Evolutionary conservation across 192 early-diverging fungal genomes (phyloP), one percentile per base, ranked within the genome.

Genomic region (Irineochytrium annulatum): DNA sequence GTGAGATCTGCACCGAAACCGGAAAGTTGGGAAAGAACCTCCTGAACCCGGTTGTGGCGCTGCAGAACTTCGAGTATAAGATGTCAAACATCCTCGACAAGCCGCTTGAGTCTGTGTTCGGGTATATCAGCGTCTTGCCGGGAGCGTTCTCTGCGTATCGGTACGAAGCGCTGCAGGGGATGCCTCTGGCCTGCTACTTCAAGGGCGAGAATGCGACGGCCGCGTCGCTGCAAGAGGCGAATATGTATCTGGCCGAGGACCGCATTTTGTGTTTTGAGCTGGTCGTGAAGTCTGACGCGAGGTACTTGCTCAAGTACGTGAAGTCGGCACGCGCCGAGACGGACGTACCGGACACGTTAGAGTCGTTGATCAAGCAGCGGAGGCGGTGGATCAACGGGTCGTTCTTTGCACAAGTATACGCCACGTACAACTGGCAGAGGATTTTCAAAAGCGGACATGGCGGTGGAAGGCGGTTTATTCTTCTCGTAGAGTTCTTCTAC

Each of bases 41-140:
- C 35, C 14, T 87, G 39, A 88, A 88, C 51, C 86, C 86, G 11
- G 54, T 90, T 11, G 84, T 90, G 0, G 88, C 88, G 0, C 72
- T 84, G 8, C 88, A 89, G 62, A 97, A 95, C 69, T 97, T 97
- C 77, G 94, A 97, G 80, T 97, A 97, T 82, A 97, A 78, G 63
- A 89, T 88, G 82, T 77, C 76, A 43, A 90, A 90, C 55, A 90
- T 90, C 66, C 73, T 90, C 24, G 88, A 90, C 60, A 90, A 90
- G 59, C 88, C 88, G 3, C 57, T 89, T 13, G 86, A 90, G 58
- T 84, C 81, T 13, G 78, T 88, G 26, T 86, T 87, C 65, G 89
- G 89, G 24, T 89, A 88, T 52, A 91, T 91, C 59, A 85, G 86
- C 14, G 89, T 91, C 17, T 70, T 91, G 29, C 89, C 89, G 29